phyloP scores from a whole-genome alignment of 768 basidiomycete species.

The Tylopilus balloui region DNA sequence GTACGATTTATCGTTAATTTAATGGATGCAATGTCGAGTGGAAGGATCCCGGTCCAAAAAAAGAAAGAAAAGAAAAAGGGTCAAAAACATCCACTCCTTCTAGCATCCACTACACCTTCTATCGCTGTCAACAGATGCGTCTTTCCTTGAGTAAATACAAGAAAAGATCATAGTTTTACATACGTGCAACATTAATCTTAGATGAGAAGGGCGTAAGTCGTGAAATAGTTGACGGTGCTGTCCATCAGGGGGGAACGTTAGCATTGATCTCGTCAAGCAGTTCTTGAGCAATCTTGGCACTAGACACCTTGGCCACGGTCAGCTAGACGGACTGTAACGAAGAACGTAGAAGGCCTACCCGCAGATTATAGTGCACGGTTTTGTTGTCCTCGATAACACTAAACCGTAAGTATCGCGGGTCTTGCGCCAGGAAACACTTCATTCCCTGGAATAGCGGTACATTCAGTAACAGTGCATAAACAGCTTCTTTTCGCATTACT shows the following conservation, averaged over 20 bases:
- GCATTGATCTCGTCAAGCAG: constrained; percentile 52
- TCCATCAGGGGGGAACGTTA: constrained; percentile 37
- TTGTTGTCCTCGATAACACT: constrained; percentile 60
- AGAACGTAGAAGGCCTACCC: constrained; percentile 43
- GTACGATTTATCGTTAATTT: constrained; percentile 28
- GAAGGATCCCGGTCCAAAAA: constrained; percentile 14
- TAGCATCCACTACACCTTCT: constrained; percentile 17
- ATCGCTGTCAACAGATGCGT: constrained; percentile 19
- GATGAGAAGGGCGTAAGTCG: constrained; percentile 23
- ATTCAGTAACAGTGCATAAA: constrained; percentile 69
- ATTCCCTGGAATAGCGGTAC: constrained; percentile 75
- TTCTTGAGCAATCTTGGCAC: constrained; percentile 66
- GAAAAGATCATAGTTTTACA: constrained; percentile 30
- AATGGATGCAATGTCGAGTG: constrained; percentile 17
- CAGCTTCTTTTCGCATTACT: constrained; percentile 89
- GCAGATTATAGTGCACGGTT: constrained; percentile 69
- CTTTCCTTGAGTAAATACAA: constrained; percentile 28
- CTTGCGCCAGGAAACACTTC: constrained; percentile 66
- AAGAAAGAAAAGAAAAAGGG: not conserved
- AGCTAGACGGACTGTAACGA: not conserved
- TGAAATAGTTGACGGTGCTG: constrained; percentile 7
- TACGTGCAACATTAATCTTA: constrained; percentile 33
- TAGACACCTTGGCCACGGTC: constrained; percentile 47
- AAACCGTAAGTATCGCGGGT: constrained; percentile 75
- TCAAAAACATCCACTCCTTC: constrained; percentile 9